A percentile compares a stretch with the other conserved stretches of the same genome.
These are phyloP conservation scores for Sequoiadendron giganteum DNA, from an alignment of 75 land plant genomes.

Conservation along the genomic window DNA sequence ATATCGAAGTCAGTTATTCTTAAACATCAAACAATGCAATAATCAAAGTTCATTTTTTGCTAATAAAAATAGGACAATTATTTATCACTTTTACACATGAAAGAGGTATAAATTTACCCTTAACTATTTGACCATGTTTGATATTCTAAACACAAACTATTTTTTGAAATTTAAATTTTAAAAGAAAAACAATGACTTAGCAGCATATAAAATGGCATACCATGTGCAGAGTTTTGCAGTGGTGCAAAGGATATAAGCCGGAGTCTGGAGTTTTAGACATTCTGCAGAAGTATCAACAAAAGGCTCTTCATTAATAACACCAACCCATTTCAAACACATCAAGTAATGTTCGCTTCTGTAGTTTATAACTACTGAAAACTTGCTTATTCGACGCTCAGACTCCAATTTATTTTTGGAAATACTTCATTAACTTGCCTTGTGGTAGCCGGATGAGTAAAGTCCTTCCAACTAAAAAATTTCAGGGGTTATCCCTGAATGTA, in stretches of 20 bases:
- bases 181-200: neutral
- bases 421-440: neutral
- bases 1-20: too few relatives aligned
- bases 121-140: neutral
- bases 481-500: neutral
- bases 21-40: too few relatives aligned
- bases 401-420: neutral
- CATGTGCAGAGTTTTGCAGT: conserved; percentile 74
- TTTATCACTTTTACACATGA: too few relatives aligned
- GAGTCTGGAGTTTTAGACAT: conserved; percentile 38
- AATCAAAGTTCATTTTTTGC: too few relatives aligned
- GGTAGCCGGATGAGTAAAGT: neutral
- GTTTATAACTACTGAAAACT: too few relatives aligned
- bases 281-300: conserved; percentile 15
- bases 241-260: conserved; percentile 57
- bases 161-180: neutral
- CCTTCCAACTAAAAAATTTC: neutral
- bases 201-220: conserved; percentile 16
- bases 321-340: neutral
- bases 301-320: neutral
- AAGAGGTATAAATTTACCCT: too few relatives aligned
- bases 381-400: too few relatives aligned
- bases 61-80: too few relatives aligned
- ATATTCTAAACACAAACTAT: too few relatives aligned
- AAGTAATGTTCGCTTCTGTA: too few relatives aligned